A percentile compares a stretch with the other conserved stretches of the same genome.
Conservation (phyloP, 2,329 filamentous ascomycete genomes). For the Venturia nashicola region DNA sequence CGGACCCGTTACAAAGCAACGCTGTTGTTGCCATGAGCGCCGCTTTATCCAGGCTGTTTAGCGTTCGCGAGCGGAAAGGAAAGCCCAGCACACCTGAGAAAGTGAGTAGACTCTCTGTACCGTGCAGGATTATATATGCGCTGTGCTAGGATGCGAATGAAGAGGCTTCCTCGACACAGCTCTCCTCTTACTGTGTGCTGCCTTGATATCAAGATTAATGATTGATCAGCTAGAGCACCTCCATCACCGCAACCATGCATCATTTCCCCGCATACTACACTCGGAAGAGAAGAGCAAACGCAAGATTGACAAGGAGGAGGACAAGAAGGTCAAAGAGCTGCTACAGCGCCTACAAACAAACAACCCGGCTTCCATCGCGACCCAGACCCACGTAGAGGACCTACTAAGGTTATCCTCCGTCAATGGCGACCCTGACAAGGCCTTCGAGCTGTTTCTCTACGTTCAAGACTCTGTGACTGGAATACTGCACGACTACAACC, state of each 20-base stretch:
- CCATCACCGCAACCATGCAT: conserved; percentile 20
- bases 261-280: conserved; percentile 53
- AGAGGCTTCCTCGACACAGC: neutral
- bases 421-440: conserved; percentile 58
- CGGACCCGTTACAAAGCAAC: neutral
- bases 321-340: conserved; percentile 31
- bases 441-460: conserved; percentile 63
- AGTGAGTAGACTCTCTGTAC: neutral
- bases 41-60: conserved; percentile 52
- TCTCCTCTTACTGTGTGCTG: neutral
- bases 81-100: conserved; percentile 14
- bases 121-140: neutral
- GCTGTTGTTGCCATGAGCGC: conserved; percentile 26
- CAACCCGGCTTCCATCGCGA: conserved; percentile 32
- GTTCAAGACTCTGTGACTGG: conserved; percentile 74
- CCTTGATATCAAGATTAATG: neutral
- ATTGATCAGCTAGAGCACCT: neutral
- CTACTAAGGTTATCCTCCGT: conserved; percentile 51
- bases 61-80: conserved; percentile 49
- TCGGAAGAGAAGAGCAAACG: conserved; percentile 39
- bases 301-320: conserved; percentile 43
- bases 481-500: conserved; percentile 61
- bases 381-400: conserved; percentile 51
- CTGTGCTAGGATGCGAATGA: neutral
- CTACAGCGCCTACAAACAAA: conserved; percentile 30